A percentile compares a stretch with the other conserved stretches of the same genome.
Evolutionary conservation across 2,329 filamentous ascomycete genomes (phyloP).

Genomic region (Thyridium curvatum): DNA sequence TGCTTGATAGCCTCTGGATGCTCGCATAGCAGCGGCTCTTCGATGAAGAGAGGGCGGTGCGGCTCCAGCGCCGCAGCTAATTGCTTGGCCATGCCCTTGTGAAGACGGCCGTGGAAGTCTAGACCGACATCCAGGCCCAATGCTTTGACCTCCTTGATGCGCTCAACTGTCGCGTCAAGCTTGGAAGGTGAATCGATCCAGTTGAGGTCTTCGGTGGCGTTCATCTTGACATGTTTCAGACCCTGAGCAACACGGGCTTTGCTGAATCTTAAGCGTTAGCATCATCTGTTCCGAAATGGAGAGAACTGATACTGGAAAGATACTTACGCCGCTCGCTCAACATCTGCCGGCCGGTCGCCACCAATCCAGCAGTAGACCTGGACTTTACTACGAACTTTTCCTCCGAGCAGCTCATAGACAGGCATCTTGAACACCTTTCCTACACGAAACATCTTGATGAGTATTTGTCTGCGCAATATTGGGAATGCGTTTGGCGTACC

Average conservation of each 20-base stretch:
- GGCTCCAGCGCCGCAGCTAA: slow-evolving; percentile 56
- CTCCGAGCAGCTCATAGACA: slow-evolving; percentile 60
- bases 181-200: slow-evolving; percentile 59
- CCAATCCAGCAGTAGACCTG: slow-evolving; percentile 67
- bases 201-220: slow-evolving; percentile 60
- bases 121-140: slow-evolving; percentile 60
- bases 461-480: neutral
- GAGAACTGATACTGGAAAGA: neutral
- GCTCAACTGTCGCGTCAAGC: slow-evolving; percentile 51
- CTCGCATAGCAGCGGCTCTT: slow-evolving; percentile 60
- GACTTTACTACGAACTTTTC: slow-evolving; percentile 56
- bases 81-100: slow-evolving; percentile 66
- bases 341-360: slow-evolving; percentile 56
- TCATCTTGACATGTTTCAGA: slow-evolving; percentile 61
- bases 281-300: neutral
- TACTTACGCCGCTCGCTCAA: slow-evolving; percentile 49
- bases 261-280: slow-evolving; percentile 17
- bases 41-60: slow-evolving; percentile 58
- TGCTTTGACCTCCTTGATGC: slow-evolving; percentile 55
- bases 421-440: slow-evolving; percentile 39
- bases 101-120: slow-evolving; percentile 64
- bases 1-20: slow-evolving; percentile 53
- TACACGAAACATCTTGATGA: too few species aligned
- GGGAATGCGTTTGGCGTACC: slow-evolving; percentile 25
- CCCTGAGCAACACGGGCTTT: slow-evolving; percentile 47